These are phyloP conservation scores for Carex arenaria DNA, from an alignment of 202 grass and related monocot genomes.

Conservation along the genomic window DNA sequence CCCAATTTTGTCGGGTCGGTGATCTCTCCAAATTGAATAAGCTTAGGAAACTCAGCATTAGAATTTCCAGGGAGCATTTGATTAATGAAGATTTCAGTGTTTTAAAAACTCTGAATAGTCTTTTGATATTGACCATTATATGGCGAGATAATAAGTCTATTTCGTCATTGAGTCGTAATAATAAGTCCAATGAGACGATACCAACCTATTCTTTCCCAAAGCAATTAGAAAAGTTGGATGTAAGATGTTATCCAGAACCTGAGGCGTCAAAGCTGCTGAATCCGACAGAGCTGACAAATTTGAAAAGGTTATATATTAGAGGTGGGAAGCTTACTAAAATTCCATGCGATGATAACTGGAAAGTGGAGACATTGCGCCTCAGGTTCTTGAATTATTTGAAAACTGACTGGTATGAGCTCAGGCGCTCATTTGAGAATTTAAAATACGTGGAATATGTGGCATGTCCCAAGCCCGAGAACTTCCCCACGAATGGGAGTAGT, in stretches of 20 bases:
- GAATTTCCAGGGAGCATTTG: slow-evolving; percentile 33
- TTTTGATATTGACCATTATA: too few species aligned
- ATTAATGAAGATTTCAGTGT: too few species aligned
- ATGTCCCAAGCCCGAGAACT: too few species aligned
- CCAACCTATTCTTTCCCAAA: slow-evolving; percentile 25
- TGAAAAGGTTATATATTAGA: slow-evolving; percentile 42
- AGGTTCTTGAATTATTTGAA: slow-evolving; percentile 42
- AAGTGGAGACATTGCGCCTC: slow-evolving; percentile 38
- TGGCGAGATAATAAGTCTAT: too few species aligned
- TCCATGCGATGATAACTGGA: neutral
- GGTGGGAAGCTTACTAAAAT: neutral
- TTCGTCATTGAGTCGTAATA: too few species aligned
- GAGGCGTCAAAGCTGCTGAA: slow-evolving; percentile 20
- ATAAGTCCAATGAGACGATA: too few species aligned
- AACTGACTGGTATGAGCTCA: too few species aligned
- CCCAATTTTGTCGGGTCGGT: too few species aligned
- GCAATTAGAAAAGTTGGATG: slow-evolving; percentile 44
- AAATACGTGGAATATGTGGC: too few species aligned
- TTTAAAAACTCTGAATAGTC: too few species aligned
- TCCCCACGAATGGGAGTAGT: too few species aligned
- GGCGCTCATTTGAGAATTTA: too few species aligned
- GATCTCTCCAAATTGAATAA: slow-evolving; percentile 43
- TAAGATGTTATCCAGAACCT: slow-evolving; percentile 39
- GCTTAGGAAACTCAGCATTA: slow-evolving; percentile 54
- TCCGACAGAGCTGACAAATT: slow-evolving; percentile 2